A percentile compares a stretch with the other conserved stretches of the same genome.
These are phyloP conservation scores for Diaporthe humulicola DNA, from an alignment of 2,329 filamentous ascomycete species.

Conservation along the genomic window DNA sequence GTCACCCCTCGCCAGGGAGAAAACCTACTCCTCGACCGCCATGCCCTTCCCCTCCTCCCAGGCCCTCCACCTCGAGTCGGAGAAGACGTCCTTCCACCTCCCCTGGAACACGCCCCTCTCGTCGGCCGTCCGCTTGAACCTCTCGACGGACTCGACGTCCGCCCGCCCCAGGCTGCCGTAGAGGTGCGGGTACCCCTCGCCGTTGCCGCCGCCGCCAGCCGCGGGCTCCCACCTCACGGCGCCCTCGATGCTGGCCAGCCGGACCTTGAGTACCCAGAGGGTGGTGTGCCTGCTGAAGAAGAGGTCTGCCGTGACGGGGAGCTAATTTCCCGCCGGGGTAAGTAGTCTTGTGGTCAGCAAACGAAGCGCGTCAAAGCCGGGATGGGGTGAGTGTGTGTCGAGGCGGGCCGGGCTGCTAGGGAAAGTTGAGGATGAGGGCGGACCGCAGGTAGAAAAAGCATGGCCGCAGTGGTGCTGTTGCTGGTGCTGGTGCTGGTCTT, in stretches of 20 bases:
- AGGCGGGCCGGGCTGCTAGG: background rate
- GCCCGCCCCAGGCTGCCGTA: slow-evolving; percentile 69
- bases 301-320: slow-evolving; percentile 58
- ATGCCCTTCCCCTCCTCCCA: slow-evolving; percentile 41
- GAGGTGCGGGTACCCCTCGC: slow-evolving; percentile 68
- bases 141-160: slow-evolving; percentile 62
- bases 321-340: slow-evolving; percentile 46
- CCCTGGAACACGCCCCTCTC: slow-evolving; percentile 45
- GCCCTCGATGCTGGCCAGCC: slow-evolving; percentile 58
- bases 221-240: slow-evolving; percentile 67
- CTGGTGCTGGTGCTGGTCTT: background rate
- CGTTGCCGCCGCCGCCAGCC: slow-evolving; percentile 45
- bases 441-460: background rate
- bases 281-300: slow-evolving; percentile 56
- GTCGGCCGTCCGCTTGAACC: slow-evolving; percentile 59
- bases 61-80: slow-evolving; percentile 56
- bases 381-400: background rate
- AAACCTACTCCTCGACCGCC: slow-evolving; percentile 10
- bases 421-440: background rate
- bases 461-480: background rate
- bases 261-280: slow-evolving; percentile 68
- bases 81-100: slow-evolving; percentile 62
- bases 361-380: background rate
- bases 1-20: background rate
- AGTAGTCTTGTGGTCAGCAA: background rate